Conservation (phyloP, 1,284 basidiomycete genomes). For the Stereum hirsutum region DNA sequence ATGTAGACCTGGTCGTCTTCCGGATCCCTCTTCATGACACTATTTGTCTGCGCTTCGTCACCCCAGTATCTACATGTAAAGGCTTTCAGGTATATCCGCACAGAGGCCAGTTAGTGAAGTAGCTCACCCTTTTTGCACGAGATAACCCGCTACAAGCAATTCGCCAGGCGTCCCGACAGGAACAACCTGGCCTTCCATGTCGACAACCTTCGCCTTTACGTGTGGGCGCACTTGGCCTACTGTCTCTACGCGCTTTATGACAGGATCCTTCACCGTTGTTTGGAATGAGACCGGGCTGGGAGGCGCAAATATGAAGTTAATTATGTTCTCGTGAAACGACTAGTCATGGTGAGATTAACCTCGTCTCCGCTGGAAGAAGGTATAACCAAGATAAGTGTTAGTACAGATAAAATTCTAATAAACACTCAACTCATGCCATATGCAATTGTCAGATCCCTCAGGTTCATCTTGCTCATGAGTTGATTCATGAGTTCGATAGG, state of each 20-base stretch:
- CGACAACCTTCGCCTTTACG: conserved; percentile 67
- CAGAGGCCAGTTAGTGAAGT: background rate
- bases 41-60: conserved; percentile 60
- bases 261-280: conserved; percentile 54
- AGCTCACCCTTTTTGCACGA: conserved; percentile 65
- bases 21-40: conserved; percentile 38
- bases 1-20: conserved; percentile 67
- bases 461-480: conserved; percentile 55
- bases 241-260: conserved; percentile 71
- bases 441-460: conserved; percentile 65
- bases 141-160: conserved; percentile 65
- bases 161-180: conserved; percentile 67
- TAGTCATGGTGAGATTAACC: conserved; percentile 20
- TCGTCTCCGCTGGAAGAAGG: conserved; percentile 41
- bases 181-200: conserved; percentile 49
- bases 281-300: conserved; percentile 76
- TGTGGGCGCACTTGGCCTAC: conserved; percentile 73
- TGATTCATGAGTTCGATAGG: conserved; percentile 74
- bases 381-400: background rate
- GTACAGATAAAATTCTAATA: background rate
- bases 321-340: background rate
- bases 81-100: conserved; percentile 4
- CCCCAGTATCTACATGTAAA: conserved; percentile 58
- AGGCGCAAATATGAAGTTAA: no score
- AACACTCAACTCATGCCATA: conserved; percentile 80